These are phyloP conservation scores for Immersiella caudata DNA, from an alignment of 495 filamentous ascomycete species.

Conservation along the genomic window DNA sequence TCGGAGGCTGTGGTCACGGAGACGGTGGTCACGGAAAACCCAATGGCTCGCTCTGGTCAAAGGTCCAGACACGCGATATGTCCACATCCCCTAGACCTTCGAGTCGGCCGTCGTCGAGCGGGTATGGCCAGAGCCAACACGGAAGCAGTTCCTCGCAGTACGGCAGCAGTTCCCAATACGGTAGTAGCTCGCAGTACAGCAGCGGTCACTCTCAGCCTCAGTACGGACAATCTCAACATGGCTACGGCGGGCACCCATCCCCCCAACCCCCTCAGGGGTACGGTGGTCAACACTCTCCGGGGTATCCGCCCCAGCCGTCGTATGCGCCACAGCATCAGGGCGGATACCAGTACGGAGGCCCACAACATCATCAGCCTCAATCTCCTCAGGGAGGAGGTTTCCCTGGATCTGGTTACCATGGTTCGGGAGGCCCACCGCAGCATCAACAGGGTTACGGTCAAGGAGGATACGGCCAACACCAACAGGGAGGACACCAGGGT, in stretches of 20 bases:
- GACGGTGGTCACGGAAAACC: conserved; percentile 56
- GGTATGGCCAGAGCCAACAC: not conserved
- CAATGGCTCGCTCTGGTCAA: conserved; percentile 53
- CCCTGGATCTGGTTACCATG: conserved; percentile 6
- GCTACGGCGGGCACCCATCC: conserved; percentile 16
- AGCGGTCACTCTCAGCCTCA: not conserved
- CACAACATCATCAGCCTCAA: not conserved
- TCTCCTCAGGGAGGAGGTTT: not conserved
- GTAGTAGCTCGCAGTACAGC: not conserved
- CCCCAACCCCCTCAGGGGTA: conserved; percentile 1
- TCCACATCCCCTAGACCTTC: conserved; percentile 19
- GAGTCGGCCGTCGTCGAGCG: not conserved
- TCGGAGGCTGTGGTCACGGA: conserved; percentile 43
- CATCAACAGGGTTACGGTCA: not conserved
- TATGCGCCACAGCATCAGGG: conserved; percentile 6
- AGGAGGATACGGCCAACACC: not conserved
- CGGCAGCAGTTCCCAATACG: conserved; percentile 2
- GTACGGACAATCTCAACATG: conserved; percentile 6
- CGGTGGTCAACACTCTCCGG: not conserved
- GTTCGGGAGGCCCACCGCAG: not conserved
- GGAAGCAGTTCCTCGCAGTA: not conserved
- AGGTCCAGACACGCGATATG: conserved; percentile 39
- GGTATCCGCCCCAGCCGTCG: conserved; percentile 6
- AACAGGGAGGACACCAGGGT: not conserved
- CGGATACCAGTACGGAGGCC: conserved; percentile 10